These are phyloP conservation scores for Boletus sp. DNA, from an alignment of 768 basidiomycete species.

Conservation along the genomic window DNA sequence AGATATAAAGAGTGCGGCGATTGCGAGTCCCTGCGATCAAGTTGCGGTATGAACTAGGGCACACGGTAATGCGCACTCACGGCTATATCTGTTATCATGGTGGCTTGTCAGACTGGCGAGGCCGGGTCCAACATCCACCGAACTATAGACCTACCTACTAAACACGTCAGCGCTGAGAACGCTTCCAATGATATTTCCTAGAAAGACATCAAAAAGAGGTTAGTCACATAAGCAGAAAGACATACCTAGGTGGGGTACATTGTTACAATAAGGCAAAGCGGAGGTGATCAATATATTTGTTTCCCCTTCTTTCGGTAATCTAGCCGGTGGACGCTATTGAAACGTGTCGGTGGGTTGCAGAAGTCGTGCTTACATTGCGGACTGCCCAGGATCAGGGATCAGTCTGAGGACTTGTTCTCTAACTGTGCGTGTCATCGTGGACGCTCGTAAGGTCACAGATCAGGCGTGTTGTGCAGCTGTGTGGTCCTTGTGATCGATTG, in stretches of 20 bases:
- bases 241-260: constrained; percentile 91
- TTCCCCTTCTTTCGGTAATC: constrained; percentile 81
- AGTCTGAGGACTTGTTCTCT: constrained; percentile 51
- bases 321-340: constrained; percentile 21
- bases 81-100: constrained; percentile 48
- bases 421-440: constrained; percentile 50
- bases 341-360: not conserved
- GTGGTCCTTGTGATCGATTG: constrained; percentile 2
- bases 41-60: not conserved
- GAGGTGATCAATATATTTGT: constrained; percentile 90
- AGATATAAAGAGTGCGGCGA: constrained; percentile 87
- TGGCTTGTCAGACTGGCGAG: constrained; percentile 3
- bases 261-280: constrained; percentile 94
- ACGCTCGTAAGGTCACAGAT: not conserved
- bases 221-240: constrained; percentile 12
- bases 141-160: constrained; percentile 63
- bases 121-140: not conserved
- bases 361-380: constrained; percentile 40
- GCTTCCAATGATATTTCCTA: constrained; percentile 91
- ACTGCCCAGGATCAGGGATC: constrained; percentile 50
- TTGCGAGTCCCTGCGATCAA: constrained; percentile 59
- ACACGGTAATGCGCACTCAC: constrained; percentile 37
- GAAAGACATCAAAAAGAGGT: constrained; percentile 1
- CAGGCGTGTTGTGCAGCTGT: not conserved
- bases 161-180: constrained; percentile 96